Base-by-base conservation (phyloP, 1,284 basidiomycete species). In the Ceratobasidium sp. region DNA sequence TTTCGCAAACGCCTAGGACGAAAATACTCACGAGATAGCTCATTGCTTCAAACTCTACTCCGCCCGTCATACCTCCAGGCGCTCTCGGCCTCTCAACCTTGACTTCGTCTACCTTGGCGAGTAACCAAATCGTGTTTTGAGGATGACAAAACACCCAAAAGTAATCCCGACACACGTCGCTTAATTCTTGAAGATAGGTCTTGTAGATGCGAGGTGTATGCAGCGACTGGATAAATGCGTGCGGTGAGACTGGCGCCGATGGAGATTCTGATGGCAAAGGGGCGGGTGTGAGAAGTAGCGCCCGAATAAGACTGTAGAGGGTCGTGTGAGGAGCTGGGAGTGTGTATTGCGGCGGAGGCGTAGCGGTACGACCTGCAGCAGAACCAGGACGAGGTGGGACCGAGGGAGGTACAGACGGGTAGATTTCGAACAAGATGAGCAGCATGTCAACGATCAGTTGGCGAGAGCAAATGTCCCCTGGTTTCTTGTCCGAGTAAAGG, bases 131-230 rank as follows among this genome's bases (percentile, higher is more conserved):
- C 0, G 89, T 88, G 78, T 99, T 99, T 77, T 91, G 91, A 1
- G 92, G 91, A 79, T 99, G 97, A 79, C 97, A 98, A 82, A 98
- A 98, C 70, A 99, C 92, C 95, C 97, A 98, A 81, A 98, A 98
- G 82, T 97, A 98, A 80, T 99, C 97, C 21, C 95, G 83, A 78
- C 96, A 96, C 1, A 97, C 85, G 76, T 96, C 94, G 9, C 88
- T 90, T 43, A 98, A 83, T 79, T 98, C 96, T 76, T 90, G 88
- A 14, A 99, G 83, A 81, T 96, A 98, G 1, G 89, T 89, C 83
- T 95, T 97, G 84, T 94, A 97, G 58, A 96, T 89, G 53, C 96
- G 84, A 0, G 93, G 90, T 2, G 86, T 84, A 79, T 96, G 94
- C 28, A 96, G 83, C 0, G 87, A 87, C 76, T 92, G 91, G 71